Conservation (phyloP, 805 yeast genomes). For the Suhomyces sp. region DNA sequence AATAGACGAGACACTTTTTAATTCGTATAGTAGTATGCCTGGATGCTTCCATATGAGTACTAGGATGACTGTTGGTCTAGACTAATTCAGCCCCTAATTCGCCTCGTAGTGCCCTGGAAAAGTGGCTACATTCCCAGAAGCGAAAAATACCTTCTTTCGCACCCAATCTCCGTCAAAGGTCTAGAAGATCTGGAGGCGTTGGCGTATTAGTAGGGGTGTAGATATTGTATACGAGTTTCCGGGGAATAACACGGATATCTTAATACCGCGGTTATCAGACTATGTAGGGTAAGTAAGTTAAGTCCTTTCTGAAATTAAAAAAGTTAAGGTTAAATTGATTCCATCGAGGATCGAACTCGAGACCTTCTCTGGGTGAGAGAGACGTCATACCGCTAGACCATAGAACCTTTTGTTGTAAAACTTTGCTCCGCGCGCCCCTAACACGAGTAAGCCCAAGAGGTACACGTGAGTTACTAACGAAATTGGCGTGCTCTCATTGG, state of each 20-base stretch:
- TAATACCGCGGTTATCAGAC: too few relatives aligned
- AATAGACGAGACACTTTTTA: not conserved
- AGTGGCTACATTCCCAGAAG: not conserved
- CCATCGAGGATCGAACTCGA: constrained; percentile 21
- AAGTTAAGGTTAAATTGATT: constrained; percentile 8
- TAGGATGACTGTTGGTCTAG: too few relatives aligned
- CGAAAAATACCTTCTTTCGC: not conserved
- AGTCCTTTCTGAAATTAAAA: not conserved
- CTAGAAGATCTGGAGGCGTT: not conserved
- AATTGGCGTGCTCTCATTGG: not conserved
- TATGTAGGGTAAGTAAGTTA: too few relatives aligned
- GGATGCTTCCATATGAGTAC: not conserved
- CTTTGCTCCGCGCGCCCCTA: too few relatives aligned
- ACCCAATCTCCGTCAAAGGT: not conserved
- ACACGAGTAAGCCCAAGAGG: not conserved
- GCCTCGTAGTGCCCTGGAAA: not conserved
- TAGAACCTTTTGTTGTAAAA: constrained; percentile 10
- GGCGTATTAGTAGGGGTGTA: not conserved
- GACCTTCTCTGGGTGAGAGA: constrained; percentile 20
- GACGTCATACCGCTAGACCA: constrained; percentile 21
- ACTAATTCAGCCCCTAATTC: not conserved
- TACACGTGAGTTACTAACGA: not conserved
- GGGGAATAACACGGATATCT: too few relatives aligned
- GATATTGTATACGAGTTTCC: not conserved
- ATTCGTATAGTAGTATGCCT: not conserved